A percentile compares a stretch with the other conserved stretches of the same genome.
Evolutionary conservation across 2,329 filamentous ascomycete genomes (phyloP).

Genomic region (Setomelanomma holmii): DNA sequence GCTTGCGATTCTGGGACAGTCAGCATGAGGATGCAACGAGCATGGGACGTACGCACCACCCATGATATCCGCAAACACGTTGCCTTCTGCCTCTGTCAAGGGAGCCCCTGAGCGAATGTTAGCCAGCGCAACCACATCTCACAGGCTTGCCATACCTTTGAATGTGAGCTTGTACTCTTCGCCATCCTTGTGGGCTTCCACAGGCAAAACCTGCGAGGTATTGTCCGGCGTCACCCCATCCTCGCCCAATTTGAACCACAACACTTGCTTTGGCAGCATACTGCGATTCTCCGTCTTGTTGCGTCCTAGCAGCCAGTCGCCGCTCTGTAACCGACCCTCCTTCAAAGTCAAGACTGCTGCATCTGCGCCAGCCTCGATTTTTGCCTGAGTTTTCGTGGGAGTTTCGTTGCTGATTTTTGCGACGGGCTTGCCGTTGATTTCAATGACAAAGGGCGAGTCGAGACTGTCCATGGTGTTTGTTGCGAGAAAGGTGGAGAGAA

Average conservation of each 20-base stretch:
- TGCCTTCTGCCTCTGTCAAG: conserved; percentile 22
- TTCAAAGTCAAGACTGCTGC: conserved; percentile 33
- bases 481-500: conserved; percentile 9
- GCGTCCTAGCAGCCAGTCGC: conserved; percentile 29
- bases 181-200: conserved; percentile 24
- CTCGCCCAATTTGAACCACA: conserved; percentile 28
- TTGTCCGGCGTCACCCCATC: conserved; percentile 7
- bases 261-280: conserved; percentile 30
- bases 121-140: too few species aligned
- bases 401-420: conserved; percentile 12
- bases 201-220: conserved; percentile 16
- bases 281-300: conserved; percentile 28
- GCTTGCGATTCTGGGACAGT: conserved; percentile 7
- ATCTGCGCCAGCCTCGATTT: conserved; percentile 16
- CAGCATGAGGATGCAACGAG: background rate
- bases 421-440: conserved; percentile 31
- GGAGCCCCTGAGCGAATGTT: conserved; percentile 5
- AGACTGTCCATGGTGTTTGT: conserved; percentile 29
- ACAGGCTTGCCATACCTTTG: conserved; percentile 19
- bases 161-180: conserved; percentile 26
- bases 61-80: conserved; percentile 23
- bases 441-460: conserved; percentile 29
- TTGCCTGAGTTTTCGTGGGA: conserved; percentile 23
- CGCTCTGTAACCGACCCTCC: conserved; percentile 24
- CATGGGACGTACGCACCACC: conserved; percentile 15